Evolutionary conservation across 73 alveolate genomes (phyloP), one percentile per base, ranked within the genome.

Genomic region (Paramecium pentaurelia): DNA sequence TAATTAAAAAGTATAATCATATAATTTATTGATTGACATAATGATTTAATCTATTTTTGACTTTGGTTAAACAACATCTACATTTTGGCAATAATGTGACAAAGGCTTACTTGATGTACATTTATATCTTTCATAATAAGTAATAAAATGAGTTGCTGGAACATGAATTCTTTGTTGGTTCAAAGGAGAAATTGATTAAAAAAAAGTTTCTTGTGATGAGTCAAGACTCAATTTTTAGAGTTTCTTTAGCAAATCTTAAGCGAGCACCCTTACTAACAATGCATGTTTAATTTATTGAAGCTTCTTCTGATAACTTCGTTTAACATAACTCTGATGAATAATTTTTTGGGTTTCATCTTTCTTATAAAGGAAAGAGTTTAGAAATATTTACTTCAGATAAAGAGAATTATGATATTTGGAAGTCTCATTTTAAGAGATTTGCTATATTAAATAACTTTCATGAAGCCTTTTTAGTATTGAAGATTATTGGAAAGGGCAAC

Each of bases 401-500:
- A 40, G 37, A n/a, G 25, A 44, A 22, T 30, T 89, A 89, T 89
- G 91, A 80, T 14, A 27, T 38, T 22, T 80, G 91, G 91, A 80
- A 80, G 16, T 22, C 44, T 22, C 58, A 80, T 38, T 47, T 80
- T 11, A 80, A 11, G 30, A 44, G 28, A 27, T 42, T 8, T 11
- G 30, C 37, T 4, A 2, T 80, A 4, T 42, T 80, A 8, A 44
- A 18, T 22, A 27, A 49, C 27, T 80, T 80, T 49, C 91, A 80
- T 45, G 91, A 44, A 32, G 8, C 71, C 4, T 80, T 20, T 25
- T 16, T 12, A n/a, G 91, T 80, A 7, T 47, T 20, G 7, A 94
- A 94, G 36, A 70, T 83, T 7, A 93, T 94, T 80, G 97, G 97
- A 14, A 86, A 88, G 25, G 97, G 97, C 7, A 86, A 88, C 12